Conservation (phyloP, 1,139 yeast species). For the Protomyces lactucae-debilis region DNA sequence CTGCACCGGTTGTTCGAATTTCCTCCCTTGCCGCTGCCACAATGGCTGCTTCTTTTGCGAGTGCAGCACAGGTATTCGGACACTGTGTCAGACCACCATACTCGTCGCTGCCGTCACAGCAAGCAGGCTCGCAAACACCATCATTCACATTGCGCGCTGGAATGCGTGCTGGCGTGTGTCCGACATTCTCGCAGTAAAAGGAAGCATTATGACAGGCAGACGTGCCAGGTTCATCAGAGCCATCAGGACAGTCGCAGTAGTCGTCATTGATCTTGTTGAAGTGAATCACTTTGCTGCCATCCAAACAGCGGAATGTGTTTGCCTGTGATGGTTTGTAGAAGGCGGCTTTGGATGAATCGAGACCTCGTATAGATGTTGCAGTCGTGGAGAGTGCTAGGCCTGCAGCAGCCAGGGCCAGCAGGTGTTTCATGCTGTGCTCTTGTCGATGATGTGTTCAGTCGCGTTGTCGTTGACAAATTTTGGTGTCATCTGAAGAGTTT, state of each 20-base stretch:
- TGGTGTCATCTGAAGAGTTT: too few relatives aligned
- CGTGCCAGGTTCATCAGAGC: slow-evolving; percentile 96
- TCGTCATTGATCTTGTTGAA: slow-evolving; percentile 49
- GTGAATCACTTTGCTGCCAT: slow-evolving; percentile 24
- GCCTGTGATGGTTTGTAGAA: slow-evolving; percentile 9
- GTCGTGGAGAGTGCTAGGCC: background rate
- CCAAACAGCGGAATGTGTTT: slow-evolving; percentile 19
- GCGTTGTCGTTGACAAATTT: too few relatives aligned
- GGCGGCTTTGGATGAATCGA: slow-evolving; percentile 1
- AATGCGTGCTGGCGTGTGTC: slow-evolving; percentile 46
- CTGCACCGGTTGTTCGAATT: slow-evolving; percentile 4
- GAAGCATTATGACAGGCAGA: slow-evolving; percentile 61
- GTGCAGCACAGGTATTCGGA: slow-evolving; percentile 55
- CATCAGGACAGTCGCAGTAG: slow-evolving; percentile 95
- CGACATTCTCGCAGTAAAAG: slow-evolving; percentile 76
- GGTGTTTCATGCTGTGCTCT: background rate
- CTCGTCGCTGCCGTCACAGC: slow-evolving; percentile 97
- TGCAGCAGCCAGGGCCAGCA: background rate
- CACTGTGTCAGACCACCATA: slow-evolving; percentile 46
- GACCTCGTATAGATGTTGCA: background rate
- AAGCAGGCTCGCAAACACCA: slow-evolving; percentile 83
- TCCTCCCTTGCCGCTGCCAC: slow-evolving; percentile 10
- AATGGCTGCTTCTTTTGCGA: slow-evolving; percentile 40
- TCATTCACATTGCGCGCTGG: slow-evolving; percentile 57
- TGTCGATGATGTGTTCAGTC: background rate